These are phyloP conservation scores for Candida tammaniensis DNA, from an alignment of 805 yeast genomes.

Conservation along the genomic window DNA sequence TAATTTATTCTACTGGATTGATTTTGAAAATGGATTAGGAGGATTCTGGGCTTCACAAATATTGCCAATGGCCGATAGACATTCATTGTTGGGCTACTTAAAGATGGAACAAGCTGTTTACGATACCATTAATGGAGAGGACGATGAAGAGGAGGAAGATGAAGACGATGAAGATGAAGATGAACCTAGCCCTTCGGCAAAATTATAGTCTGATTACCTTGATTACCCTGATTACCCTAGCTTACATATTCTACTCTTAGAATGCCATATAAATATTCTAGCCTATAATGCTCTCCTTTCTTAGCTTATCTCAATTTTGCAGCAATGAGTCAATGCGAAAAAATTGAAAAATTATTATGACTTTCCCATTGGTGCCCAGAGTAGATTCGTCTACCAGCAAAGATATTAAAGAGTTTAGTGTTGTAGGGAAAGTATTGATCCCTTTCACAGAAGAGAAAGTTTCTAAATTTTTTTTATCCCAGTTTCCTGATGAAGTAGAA, in stretches of 20 bases:
- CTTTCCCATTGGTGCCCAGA: conserved; percentile 40
- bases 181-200: not conserved
- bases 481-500: conserved; percentile 27
- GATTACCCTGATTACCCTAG: too few species aligned
- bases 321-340: conserved; percentile 8
- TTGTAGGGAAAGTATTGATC: conserved; percentile 34
- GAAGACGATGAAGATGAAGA: conserved; percentile 10
- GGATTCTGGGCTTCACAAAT: conserved; percentile 41
- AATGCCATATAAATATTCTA: too few species aligned
- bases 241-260: too few species aligned
- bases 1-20: conserved; percentile 40
- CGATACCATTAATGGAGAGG: conserved; percentile 16
- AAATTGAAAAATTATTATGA: conserved; percentile 18
- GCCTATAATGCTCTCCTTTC: too few species aligned
- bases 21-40: conserved; percentile 32
- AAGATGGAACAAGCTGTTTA: conserved; percentile 27
- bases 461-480: conserved; percentile 29
- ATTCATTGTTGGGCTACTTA: conserved; percentile 16
- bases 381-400: conserved; percentile 18
- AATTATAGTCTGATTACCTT: not conserved
- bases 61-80: conserved; percentile 31
- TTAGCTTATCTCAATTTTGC: not conserved
- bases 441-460: conserved; percentile 24
- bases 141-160: conserved; percentile 14
- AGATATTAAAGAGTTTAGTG: conserved; percentile 22